Evolutionary conservation across 768 basidiomycete species (phyloP).

Genomic region (Leccinum subgranulosum): DNA sequence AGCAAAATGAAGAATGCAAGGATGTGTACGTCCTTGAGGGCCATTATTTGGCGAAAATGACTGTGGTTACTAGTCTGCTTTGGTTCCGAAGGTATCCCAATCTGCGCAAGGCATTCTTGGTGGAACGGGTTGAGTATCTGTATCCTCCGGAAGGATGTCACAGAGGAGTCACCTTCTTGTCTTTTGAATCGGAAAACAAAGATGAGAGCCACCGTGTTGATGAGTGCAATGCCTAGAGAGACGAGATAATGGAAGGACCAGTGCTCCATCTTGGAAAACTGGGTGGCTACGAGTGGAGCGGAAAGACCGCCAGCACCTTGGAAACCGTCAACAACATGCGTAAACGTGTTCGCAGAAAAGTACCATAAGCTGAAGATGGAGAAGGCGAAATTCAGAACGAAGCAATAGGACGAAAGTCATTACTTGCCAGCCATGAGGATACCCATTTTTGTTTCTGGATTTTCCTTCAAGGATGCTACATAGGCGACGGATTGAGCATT

Average conservation of each 20-base stretch:
- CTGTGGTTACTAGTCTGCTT: slow-evolving; percentile 29
- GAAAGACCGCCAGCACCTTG: slow-evolving; percentile 47
- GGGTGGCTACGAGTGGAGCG: slow-evolving; percentile 51
- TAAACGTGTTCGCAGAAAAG: background rate
- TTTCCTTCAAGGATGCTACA: slow-evolving; percentile 56
- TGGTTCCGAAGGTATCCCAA: slow-evolving; percentile 31
- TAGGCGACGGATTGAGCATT: slow-evolving; percentile 74
- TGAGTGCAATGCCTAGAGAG: slow-evolving; percentile 61
- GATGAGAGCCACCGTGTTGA: slow-evolving; percentile 50
- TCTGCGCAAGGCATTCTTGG: slow-evolving; percentile 37
- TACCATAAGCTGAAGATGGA: slow-evolving; percentile 12
- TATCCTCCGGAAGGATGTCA: background rate
- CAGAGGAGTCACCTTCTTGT: slow-evolving; percentile 52
- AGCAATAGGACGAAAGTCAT: background rate
- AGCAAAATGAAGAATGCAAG: slow-evolving; percentile 44
- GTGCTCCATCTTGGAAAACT: slow-evolving; percentile 37
- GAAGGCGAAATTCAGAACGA: background rate
- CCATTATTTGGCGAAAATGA: slow-evolving; percentile 46
- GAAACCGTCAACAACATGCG: background rate
- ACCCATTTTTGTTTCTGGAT: slow-evolving; percentile 65
- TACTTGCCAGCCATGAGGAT: slow-evolving; percentile 49
- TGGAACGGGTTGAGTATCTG: background rate
- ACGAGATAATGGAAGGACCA: slow-evolving; percentile 44
- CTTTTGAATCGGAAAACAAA: slow-evolving; percentile 60
- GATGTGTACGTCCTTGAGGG: slow-evolving; percentile 41